Evolutionary conservation across 1,284 basidiomycete species (phyloP).

Genomic region (Boletus albobrunnescens): DNA sequence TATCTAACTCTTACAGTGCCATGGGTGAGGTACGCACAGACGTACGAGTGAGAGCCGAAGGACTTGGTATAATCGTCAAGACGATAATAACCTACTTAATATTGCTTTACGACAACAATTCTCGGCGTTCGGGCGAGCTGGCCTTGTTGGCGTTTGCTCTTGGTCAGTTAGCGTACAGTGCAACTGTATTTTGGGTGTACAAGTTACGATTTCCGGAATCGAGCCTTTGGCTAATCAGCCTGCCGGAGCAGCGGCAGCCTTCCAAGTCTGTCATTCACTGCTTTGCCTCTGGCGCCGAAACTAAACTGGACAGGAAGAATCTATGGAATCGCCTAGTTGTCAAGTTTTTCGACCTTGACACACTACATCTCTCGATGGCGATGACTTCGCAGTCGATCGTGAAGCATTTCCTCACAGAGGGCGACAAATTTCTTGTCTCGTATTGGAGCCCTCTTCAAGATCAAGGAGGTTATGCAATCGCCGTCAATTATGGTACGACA

Average conservation of each 20-base stretch:
- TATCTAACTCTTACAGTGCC: constrained; percentile 41
- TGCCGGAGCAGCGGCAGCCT: constrained; percentile 12
- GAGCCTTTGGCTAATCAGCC: constrained; percentile 23
- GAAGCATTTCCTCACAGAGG: constrained; percentile 94
- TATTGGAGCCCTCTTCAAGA: constrained; percentile 77
- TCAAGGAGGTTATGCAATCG: constrained; percentile 92
- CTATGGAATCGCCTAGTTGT: constrained; percentile 12
- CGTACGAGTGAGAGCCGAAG: constrained; percentile 79
- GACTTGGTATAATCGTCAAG: constrained; percentile 72
- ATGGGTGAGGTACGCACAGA: constrained; percentile 65
- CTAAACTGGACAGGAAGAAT: constrained; percentile 3
- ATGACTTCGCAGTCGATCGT: constrained; percentile 86
- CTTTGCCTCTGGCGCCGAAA: neutral
- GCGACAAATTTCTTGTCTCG: constrained; percentile 87
- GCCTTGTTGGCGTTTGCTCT: constrained; percentile 79
- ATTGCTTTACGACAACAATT: constrained; percentile 46
- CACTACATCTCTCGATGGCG: constrained; percentile 62
- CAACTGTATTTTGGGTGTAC: constrained; percentile 39
- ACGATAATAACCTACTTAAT: constrained; percentile 67
- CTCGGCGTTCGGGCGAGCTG: constrained; percentile 35
- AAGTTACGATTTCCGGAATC: constrained; percentile 27
- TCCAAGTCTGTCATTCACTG: constrained; percentile 18
- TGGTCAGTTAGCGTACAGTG: constrained; percentile 75
- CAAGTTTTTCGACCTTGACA: constrained; percentile 45
- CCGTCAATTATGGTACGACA: constrained; percentile 83